These are phyloP conservation scores for Camillea tinctor DNA, from an alignment of 2,329 filamentous ascomycete species.

Conservation along the genomic window DNA sequence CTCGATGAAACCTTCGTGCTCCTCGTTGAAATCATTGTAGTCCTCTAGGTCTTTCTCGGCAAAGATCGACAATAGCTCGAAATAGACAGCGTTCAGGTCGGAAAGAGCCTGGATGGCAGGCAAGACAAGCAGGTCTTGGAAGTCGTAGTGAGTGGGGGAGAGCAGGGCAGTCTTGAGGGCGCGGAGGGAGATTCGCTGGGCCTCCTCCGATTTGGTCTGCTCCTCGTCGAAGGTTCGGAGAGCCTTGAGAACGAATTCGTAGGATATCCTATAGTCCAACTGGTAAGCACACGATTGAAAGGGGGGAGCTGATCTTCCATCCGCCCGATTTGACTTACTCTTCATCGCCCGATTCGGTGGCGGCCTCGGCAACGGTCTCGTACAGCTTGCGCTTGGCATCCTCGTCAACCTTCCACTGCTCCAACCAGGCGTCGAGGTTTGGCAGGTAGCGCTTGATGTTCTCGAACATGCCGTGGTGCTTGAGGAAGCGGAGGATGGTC, in stretches of 20 bases:
- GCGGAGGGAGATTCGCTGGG: slow-evolving; percentile 58
- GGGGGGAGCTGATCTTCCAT: not conserved
- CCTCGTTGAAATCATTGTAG: slow-evolving; percentile 92
- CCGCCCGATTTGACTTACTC: slow-evolving; percentile 56
- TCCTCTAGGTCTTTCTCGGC: slow-evolving; percentile 91
- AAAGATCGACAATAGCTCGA: slow-evolving; percentile 93
- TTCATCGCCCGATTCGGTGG: slow-evolving; percentile 73
- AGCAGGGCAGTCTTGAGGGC: slow-evolving; percentile 54
- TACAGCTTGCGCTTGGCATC: slow-evolving; percentile 85
- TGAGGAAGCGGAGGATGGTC: slow-evolving; percentile 82
- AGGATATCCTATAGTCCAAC: slow-evolving; percentile 49
- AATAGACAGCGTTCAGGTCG: slow-evolving; percentile 80
- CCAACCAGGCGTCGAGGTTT: slow-evolving; percentile 78
- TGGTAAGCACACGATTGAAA: slow-evolving; percentile 4
- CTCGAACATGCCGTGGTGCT: slow-evolving; percentile 74
- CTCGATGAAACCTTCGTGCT: slow-evolving; percentile 83
- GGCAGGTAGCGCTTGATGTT: slow-evolving; percentile 79
- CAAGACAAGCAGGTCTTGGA: slow-evolving; percentile 79
- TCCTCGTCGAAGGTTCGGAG: slow-evolving; percentile 60
- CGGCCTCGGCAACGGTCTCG: slow-evolving; percentile 77
- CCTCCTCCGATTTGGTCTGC: slow-evolving; percentile 58
- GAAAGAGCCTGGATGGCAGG: slow-evolving; percentile 82
- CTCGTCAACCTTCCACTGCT: slow-evolving; percentile 76
- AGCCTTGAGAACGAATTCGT: slow-evolving; percentile 65
- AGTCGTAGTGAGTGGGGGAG: slow-evolving; percentile 61